Evolutionary conservation across 768 basidiomycete genomes (phyloP).

Genomic region (Boletus subcaerulescens): DNA sequence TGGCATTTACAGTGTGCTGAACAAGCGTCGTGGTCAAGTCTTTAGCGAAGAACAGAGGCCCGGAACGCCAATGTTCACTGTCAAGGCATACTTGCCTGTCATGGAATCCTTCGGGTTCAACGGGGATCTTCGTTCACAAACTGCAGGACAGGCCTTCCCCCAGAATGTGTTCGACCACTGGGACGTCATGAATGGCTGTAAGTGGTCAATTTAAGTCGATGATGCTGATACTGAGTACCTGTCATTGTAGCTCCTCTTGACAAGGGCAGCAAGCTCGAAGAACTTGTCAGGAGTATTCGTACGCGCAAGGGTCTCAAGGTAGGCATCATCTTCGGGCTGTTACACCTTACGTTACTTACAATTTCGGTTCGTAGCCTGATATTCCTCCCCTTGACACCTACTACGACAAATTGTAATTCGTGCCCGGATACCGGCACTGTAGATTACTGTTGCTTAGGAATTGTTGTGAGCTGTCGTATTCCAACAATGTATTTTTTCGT

Average conservation of each 20-base stretch:
- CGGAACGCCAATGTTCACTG: slow-evolving; percentile 99
- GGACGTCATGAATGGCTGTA: slow-evolving; percentile 81
- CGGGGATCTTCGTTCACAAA: slow-evolving; percentile 88
- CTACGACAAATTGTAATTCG: slow-evolving; percentile 84
- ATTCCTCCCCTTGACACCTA: slow-evolving; percentile 85
- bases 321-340: slow-evolving; percentile 6
- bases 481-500: slow-evolving; percentile 12
- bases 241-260: slow-evolving; percentile 61
- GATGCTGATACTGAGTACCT: neutral
- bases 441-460: slow-evolving; percentile 3
- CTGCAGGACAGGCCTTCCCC: slow-evolving; percentile 97
- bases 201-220: slow-evolving; percentile 28
- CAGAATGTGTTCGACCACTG: slow-evolving; percentile 93
- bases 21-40: slow-evolving; percentile 97
- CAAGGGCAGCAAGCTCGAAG: slow-evolving; percentile 89
- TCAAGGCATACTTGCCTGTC: slow-evolving; percentile 95
- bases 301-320: slow-evolving; percentile 95
- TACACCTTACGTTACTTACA: slow-evolving; percentile 7
- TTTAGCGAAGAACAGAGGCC: slow-evolving; percentile 96
- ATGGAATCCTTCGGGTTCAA: slow-evolving; percentile 97
- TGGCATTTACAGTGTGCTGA: slow-evolving; percentile 91
- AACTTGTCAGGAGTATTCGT: slow-evolving; percentile 78
- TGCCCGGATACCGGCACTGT: slow-evolving; percentile 2
- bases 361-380: slow-evolving; percentile 56
- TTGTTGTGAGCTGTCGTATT: slow-evolving; percentile 20